Conservation (phyloP, 1,284 basidiomycete genomes). For the Cystobasidium sp. region DNA sequence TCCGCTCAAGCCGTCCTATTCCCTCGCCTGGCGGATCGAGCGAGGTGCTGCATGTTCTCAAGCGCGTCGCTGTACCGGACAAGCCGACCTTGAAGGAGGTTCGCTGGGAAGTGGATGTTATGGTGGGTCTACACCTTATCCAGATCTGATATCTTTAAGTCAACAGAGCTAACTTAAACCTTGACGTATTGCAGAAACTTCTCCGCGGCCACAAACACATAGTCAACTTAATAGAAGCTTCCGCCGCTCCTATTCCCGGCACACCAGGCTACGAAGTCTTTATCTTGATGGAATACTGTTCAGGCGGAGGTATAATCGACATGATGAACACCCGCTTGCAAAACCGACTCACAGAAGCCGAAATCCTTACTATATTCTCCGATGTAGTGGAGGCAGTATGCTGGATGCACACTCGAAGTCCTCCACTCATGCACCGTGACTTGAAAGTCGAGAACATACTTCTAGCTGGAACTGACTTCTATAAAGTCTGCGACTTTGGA, state of each 20-base stretch:
- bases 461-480: conserved; percentile 69
- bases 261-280: conserved; percentile 82
- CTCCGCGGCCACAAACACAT: conserved; percentile 89
- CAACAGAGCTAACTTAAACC: background rate
- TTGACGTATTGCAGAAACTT: conserved; percentile 62
- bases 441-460: conserved; percentile 99
- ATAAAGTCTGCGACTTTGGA: conserved; percentile 98
- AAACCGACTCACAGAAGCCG: conserved; percentile 88
- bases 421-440: conserved; percentile 91
- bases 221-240: conserved; percentile 85
- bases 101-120: conserved; percentile 96
- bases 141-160: background rate
- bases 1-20: conserved; percentile 82
- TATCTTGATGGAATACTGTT: conserved; percentile 97
- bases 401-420: conserved; percentile 86
- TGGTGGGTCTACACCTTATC: conserved; percentile 67
- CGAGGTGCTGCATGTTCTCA: conserved; percentile 88
- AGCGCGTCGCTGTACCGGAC: conserved; percentile 91
- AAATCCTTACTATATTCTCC: conserved; percentile 92
- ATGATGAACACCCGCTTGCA: conserved; percentile 96
- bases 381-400: conserved; percentile 69
- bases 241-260: conserved; percentile 77
- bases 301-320: conserved; percentile 97
- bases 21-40: conserved; percentile 46
- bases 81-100: conserved; percentile 91